Evolutionary conservation across 257 asterid species (phyloP).

Genomic region (Anisodus acutangulus): DNA sequence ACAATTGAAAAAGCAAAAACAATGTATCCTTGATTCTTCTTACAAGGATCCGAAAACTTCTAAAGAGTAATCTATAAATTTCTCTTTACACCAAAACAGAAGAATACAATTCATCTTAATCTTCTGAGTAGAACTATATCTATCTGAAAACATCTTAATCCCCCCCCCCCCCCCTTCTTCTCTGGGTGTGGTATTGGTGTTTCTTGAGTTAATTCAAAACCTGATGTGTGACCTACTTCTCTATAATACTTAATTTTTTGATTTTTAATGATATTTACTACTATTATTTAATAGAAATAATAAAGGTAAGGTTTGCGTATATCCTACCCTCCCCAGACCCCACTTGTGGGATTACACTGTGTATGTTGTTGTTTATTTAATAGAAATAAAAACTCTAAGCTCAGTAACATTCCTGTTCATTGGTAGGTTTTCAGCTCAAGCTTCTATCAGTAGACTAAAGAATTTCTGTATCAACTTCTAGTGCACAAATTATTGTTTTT

Average conservation of each 20-base stretch:
- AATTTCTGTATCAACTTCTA: conserved; percentile 18
- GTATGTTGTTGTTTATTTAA: no score
- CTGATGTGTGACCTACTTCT: not conserved
- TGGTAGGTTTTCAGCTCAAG: not conserved
- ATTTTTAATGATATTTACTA: no score
- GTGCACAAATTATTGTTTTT: conserved; percentile 7
- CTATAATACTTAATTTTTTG: not conserved
- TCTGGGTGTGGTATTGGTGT: not conserved
- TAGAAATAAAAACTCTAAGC: not conserved
- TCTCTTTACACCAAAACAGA: not conserved
- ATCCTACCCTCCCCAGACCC: no score
- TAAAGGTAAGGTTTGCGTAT: no score
- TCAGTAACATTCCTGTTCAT: not conserved
- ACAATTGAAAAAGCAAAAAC: not conserved
- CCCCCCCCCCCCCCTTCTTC: no score
- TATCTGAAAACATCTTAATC: not conserved
- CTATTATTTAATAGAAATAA: no score
- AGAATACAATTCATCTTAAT: not conserved
- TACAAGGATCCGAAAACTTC: not conserved
- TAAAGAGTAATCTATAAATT: not conserved
- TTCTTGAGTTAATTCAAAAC: conserved; percentile 14
- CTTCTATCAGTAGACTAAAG: not conserved
- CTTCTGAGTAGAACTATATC: conserved; percentile 15
- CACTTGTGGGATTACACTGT: no score
- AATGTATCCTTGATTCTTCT: not conserved